These are phyloP conservation scores for Metschnikowia lunata DNA, from an alignment of 805 yeast species.

Conservation along the genomic window DNA sequence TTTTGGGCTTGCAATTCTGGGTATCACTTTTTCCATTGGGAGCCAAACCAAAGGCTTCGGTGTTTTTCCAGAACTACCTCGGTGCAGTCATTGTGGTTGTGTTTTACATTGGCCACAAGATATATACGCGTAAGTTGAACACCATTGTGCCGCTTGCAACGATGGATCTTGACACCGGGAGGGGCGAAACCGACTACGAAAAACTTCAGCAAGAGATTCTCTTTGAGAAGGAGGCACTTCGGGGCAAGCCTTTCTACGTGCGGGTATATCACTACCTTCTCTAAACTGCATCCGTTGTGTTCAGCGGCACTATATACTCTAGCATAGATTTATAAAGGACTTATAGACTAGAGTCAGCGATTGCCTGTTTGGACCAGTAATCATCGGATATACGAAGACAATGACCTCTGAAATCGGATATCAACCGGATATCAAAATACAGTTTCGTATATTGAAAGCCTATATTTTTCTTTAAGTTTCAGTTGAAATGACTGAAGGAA, in stretches of 20 bases:
- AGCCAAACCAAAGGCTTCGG: conserved; percentile 15
- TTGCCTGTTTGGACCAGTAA: too few relatives aligned
- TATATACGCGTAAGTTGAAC: conserved; percentile 19
- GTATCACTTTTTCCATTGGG: conserved; percentile 26
- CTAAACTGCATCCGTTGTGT: not conserved
- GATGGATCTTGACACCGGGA: conserved; percentile 26
- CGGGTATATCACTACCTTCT: conserved; percentile 17
- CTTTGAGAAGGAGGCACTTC: conserved; percentile 16
- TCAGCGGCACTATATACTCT: not conserved
- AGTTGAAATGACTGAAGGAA: too few relatives aligned
- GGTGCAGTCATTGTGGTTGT: conserved; percentile 22
- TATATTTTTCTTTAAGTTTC: too few relatives aligned
- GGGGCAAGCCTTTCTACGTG: conserved; percentile 13
- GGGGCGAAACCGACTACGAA: conserved; percentile 23
- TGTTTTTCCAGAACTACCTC: conserved; percentile 25
- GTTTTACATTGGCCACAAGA: conserved; percentile 23
- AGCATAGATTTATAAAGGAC: too few relatives aligned
- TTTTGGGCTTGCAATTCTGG: conserved; percentile 27
- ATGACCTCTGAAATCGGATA: too few relatives aligned
- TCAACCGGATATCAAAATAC: too few relatives aligned
- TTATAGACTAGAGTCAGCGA: too few relatives aligned
- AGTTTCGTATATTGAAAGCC: too few relatives aligned
- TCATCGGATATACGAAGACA: too few relatives aligned
- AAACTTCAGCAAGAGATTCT: conserved; percentile 20
- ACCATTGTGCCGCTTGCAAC: conserved; percentile 18